phyloP scores from a whole-genome alignment of 2,329 filamentous ascomycete species.

The Clonostachys chloroleuca region DNA sequence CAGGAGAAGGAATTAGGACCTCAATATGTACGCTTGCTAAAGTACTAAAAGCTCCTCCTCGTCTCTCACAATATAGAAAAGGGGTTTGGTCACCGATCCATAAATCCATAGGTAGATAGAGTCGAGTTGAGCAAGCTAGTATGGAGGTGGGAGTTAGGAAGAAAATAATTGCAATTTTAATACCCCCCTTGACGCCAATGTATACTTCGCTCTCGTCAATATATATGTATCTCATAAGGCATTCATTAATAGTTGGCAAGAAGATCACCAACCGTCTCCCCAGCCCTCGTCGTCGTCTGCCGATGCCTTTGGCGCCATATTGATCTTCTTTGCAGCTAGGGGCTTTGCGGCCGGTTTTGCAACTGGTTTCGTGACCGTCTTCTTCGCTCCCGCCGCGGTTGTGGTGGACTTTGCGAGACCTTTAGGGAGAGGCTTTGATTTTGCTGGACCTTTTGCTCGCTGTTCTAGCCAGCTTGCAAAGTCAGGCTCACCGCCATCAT shows the following conservation, averaged over 20 bases:
- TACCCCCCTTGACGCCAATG: too few relatives aligned
- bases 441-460: constrained; percentile 52
- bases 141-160: too few relatives aligned
- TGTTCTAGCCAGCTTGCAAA: constrained; percentile 94
- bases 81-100: too few relatives aligned
- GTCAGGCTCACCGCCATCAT: constrained; percentile 83
- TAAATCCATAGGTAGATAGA: too few relatives aligned
- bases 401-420: constrained; percentile 63
- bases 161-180: too few relatives aligned
- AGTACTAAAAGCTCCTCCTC: too few relatives aligned
- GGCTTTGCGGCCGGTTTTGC: constrained; percentile 32
- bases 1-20: too few relatives aligned
- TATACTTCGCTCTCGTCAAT: neutral
- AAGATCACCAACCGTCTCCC: constrained; percentile 58
- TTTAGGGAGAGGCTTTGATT: constrained; percentile 70
- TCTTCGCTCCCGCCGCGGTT: constrained; percentile 30
- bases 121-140: too few relatives aligned
- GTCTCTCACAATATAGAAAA: too few relatives aligned
- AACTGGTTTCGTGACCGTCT: constrained; percentile 34
- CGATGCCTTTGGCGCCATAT: constrained; percentile 59
- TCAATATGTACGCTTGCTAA: too few relatives aligned
- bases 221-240: neutral
- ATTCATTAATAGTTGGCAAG: neutral
- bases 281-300: constrained; percentile 54
- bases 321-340: constrained; percentile 59